Conservation (phyloP, 2,329 filamentous ascomycete genomes). For the Aspergillus calidoustus region DNA sequence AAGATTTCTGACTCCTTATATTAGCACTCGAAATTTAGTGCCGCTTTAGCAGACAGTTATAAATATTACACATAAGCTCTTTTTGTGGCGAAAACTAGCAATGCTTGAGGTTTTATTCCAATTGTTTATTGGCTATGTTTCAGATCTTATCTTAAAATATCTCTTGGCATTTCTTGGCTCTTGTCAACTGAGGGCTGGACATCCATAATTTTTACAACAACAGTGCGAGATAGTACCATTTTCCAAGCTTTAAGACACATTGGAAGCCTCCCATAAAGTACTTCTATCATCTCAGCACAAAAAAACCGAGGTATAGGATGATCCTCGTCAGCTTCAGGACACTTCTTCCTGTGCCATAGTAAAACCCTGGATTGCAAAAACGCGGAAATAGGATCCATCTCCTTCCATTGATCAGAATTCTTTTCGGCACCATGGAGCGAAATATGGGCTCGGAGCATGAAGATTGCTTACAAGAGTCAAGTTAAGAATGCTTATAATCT, state of each 20-base stretch:
- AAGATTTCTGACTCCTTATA: too few species aligned
- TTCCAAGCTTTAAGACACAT: background rate
- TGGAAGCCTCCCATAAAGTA: background rate
- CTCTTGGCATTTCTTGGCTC: background rate
- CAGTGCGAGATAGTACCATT: background rate
- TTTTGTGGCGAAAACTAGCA: too few species aligned
- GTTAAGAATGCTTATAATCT: too few species aligned
- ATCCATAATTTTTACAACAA: background rate
- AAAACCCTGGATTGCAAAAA: background rate
- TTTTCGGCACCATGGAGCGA: background rate
- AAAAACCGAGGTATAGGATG: background rate
- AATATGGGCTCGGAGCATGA: background rate
- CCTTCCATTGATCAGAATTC: background rate
- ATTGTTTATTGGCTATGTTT: background rate
- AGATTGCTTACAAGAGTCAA: background rate
- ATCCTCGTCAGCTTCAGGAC: background rate
- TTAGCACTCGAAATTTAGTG: too few species aligned
- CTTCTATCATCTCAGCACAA: background rate
- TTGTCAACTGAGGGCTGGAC: background rate
- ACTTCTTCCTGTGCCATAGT: background rate
- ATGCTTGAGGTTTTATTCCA: background rate
- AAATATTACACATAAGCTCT: too few species aligned
- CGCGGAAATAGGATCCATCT: background rate
- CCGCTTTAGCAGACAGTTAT: too few species aligned
- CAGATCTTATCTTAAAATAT: background rate